phyloP scores from a whole-genome alignment of 2,329 filamentous ascomycete species.

The Aotearoamyces nothofagi region DNA sequence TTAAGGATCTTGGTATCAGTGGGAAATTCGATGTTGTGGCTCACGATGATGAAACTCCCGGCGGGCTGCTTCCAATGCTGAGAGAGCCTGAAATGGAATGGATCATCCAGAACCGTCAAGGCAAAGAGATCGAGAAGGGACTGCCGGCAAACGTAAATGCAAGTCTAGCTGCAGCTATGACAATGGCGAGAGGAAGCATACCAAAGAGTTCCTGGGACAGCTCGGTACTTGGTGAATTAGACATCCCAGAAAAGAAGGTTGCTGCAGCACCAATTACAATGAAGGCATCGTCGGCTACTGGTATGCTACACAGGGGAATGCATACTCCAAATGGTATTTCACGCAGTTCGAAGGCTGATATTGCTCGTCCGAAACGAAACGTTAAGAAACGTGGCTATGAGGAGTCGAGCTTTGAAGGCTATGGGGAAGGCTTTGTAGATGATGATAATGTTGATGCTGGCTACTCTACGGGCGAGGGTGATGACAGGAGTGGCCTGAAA shows the following conservation, averaged over 20 bases:
- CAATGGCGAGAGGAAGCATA: conserved; percentile 41
- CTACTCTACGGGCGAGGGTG: conserved; percentile 61
- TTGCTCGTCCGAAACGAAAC: conserved; percentile 42
- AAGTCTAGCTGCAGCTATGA: conserved; percentile 33
- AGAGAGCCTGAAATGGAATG: conserved; percentile 38
- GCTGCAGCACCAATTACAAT: conserved; percentile 2
- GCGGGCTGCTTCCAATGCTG: conserved; percentile 37
- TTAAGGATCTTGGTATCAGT: conserved; percentile 45
- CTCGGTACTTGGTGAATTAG: conserved; percentile 41
- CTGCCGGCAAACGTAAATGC: conserved; percentile 29
- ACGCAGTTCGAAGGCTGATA: conserved; percentile 9
- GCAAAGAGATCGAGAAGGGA: conserved; percentile 38
- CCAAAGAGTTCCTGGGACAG: conserved; percentile 39
- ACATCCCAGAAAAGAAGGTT: conserved; percentile 4
- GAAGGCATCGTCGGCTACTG: not conserved
- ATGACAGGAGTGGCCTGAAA: conserved; percentile 42
- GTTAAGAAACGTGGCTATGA: conserved; percentile 65
- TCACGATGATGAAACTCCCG: conserved; percentile 34
- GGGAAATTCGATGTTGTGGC: conserved; percentile 46
- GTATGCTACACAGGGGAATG: conserved; percentile 2
- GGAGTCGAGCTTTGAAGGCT: conserved; percentile 60
- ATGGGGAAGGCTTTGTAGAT: conserved; percentile 56
- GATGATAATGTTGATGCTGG: conserved; percentile 46
- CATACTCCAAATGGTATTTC: conserved; percentile 17
- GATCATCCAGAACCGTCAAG: conserved; percentile 36